These are phyloP conservation scores for Glaciozyma martinii DNA, from an alignment of 768 basidiomycete genomes.

Conservation along the genomic window DNA sequence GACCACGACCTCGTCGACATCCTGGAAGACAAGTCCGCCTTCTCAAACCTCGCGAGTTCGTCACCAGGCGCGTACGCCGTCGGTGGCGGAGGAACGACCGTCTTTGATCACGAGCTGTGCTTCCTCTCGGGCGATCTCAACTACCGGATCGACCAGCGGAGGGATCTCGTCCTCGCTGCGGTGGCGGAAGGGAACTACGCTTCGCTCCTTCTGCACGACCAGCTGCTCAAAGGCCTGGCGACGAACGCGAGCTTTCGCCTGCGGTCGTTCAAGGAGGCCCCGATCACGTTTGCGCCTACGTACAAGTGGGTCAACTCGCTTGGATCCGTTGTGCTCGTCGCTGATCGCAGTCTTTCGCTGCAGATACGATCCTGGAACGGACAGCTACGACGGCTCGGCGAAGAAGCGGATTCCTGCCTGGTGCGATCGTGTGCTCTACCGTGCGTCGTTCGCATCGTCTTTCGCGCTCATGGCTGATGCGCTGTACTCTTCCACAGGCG, in stretches of 20 bases:
- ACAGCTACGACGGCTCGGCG: slow-evolving; percentile 77
- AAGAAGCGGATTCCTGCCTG: slow-evolving; percentile 86
- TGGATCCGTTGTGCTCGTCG: too few relatives aligned
- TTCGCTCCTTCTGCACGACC: slow-evolving; percentile 65
- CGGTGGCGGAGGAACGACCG: slow-evolving; percentile 86
- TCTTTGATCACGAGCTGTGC: slow-evolving; percentile 89
- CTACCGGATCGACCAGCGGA: slow-evolving; percentile 88
- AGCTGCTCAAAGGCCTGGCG: slow-evolving; percentile 80
- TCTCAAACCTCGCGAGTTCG: slow-evolving; percentile 45
- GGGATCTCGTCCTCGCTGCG: slow-evolving; percentile 67
- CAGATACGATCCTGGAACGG: slow-evolving; percentile 63
- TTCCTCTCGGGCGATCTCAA: slow-evolving; percentile 86
- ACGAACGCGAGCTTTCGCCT: slow-evolving; percentile 69
- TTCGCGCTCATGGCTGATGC: slow-evolving; percentile 41
- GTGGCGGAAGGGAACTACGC: slow-evolving; percentile 59
- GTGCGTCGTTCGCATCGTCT: slow-evolving; percentile 33
- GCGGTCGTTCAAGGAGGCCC: slow-evolving; percentile 67
- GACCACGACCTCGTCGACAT: slow-evolving; percentile 83
- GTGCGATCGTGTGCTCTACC: slow-evolving; percentile 91
- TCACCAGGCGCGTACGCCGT: slow-evolving; percentile 64
- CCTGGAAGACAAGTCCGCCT: slow-evolving; percentile 67
- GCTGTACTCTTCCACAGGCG: slow-evolving; percentile 28
- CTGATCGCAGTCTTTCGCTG: neutral
- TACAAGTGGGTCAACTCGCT: slow-evolving; percentile 53
- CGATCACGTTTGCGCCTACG: slow-evolving; percentile 74